A percentile compares a stretch with the other conserved stretches of the same genome.
phyloP scores from a whole-genome alignment of 2,329 filamentous ascomycete species.

The Penicillium sp. region DNA sequence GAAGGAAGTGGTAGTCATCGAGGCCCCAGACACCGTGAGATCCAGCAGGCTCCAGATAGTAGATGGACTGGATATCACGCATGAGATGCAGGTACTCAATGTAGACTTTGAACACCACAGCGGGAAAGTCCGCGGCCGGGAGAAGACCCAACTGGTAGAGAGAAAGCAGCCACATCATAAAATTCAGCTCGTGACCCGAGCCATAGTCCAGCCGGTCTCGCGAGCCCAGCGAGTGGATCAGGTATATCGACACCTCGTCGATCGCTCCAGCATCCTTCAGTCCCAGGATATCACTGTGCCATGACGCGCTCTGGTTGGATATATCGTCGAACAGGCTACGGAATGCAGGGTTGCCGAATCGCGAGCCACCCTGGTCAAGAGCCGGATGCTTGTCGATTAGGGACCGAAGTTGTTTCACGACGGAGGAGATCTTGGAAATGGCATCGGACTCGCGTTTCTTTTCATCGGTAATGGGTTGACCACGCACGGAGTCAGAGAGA shows the following conservation, averaged over 20 bases:
- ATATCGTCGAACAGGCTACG: slow-evolving; percentile 64
- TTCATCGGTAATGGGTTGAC: slow-evolving; percentile 28
- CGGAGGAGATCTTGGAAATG: slow-evolving; percentile 59
- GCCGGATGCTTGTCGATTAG: slow-evolving; percentile 68
- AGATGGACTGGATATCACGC: slow-evolving; percentile 81
- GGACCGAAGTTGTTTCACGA: slow-evolving; percentile 65
- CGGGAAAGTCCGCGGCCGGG: slow-evolving; percentile 60
- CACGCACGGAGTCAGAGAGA: slow-evolving; percentile 73
- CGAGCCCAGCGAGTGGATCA: slow-evolving; percentile 80
- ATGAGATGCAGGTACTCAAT: slow-evolving; percentile 77
- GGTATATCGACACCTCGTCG: slow-evolving; percentile 71
- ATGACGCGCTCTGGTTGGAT: slow-evolving; percentile 34
- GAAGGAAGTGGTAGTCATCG: slow-evolving; percentile 95
- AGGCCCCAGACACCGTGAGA: slow-evolving; percentile 97
- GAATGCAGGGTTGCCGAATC: slow-evolving; percentile 94
- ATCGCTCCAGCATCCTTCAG: slow-evolving; percentile 48
- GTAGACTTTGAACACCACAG: slow-evolving; percentile 73
- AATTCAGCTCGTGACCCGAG: slow-evolving; percentile 95
- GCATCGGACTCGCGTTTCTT: slow-evolving; percentile 48
- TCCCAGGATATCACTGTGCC: slow-evolving; percentile 41
- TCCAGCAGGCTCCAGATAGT: slow-evolving; percentile 94
- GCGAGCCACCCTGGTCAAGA: slow-evolving; percentile 77
- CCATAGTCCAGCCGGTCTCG: slow-evolving; percentile 88
- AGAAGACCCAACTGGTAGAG: slow-evolving; percentile 73
- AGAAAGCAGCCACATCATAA: slow-evolving; percentile 93